Conservation (phyloP, 306 rosid species). For the Prosopis cineraria region DNA sequence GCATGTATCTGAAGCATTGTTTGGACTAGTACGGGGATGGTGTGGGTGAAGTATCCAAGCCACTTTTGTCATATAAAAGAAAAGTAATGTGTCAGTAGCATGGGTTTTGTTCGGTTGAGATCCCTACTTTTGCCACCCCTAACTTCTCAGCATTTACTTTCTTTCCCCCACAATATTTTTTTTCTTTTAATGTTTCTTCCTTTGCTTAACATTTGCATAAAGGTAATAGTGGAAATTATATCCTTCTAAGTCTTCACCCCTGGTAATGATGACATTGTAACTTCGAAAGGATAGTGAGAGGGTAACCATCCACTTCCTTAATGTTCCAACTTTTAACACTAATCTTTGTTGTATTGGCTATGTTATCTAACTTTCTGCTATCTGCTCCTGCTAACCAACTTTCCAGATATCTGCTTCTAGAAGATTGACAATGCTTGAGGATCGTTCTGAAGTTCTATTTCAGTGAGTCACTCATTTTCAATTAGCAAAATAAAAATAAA, state of each 20-base stretch:
- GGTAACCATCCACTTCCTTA: background rate
- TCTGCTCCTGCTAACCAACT: background rate
- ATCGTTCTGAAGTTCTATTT: slow-evolving; percentile 82
- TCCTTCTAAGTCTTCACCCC: background rate
- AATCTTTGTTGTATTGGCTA: slow-evolving; percentile 12
- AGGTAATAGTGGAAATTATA: background rate
- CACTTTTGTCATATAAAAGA: background rate
- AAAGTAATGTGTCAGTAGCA: background rate
- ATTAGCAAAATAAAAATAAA: slow-evolving; percentile 10
- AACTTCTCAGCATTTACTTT: background rate
- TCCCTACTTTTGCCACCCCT: background rate
- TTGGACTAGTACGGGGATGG: background rate
- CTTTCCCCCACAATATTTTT: background rate
- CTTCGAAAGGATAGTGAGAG: background rate
- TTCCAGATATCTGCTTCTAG: slow-evolving; percentile 81
- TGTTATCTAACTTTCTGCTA: slow-evolving; percentile 29
- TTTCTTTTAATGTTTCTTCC: background rate
- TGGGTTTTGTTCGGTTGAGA: background rate
- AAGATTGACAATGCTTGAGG: slow-evolving; percentile 80
- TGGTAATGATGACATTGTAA: background rate
- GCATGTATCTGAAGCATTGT: background rate
- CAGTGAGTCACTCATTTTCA: slow-evolving; percentile 58
- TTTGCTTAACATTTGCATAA: background rate
- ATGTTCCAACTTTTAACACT: background rate
- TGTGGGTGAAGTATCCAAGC: background rate